Base-by-base conservation (phyloP, 1,284 basidiomycete genomes). In the Tilletiopsis washingtonensis region DNA sequence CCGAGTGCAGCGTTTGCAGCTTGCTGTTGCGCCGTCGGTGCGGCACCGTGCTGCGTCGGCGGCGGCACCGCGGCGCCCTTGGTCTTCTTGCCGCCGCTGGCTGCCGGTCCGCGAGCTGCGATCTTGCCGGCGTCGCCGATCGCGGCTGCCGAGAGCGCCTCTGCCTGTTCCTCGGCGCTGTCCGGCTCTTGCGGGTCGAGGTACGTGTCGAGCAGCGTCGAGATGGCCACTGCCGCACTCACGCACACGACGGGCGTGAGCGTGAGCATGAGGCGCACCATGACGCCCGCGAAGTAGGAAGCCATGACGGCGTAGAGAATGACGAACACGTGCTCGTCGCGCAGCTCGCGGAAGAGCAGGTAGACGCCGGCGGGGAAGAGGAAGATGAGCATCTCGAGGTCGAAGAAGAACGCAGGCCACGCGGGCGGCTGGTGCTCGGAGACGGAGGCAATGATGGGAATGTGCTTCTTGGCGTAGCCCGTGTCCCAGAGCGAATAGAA, bases 401-500 rank as follows among this genome's bases (percentile, higher is more conserved):
- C 93, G 84, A 96, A 97, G 80, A 96, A 98, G 82, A 98, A 98
- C 2, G 93, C 85, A 3, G 93, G 91, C 94, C 94, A 99, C 36
- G 94, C 93, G 9, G 94, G 98, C 14, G 94, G 94, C 75, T 99
- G 94, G 77, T 99, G 94, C 76, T 98, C 94, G n/a, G 91, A 96
- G 19, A 97, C 94, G 19, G 93, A 97, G 5, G 94, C 94, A 69
- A 99, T 97, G 78, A 98, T 97, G 29, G 91, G 91, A 67, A 96
- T 90, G 74, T 90, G 86, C 73, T 87, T 88, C 76, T 94, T 94
- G 54, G 93, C 94, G 73, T 99, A 99, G 32, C 88, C 91, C 1
- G 94, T 98, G 75, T 99, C 94, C 91, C 93, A 99, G 11, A 99
- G 80, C 2, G 91, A 96, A 76, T 99, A 99, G 81, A 99, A 98